A percentile compares a stretch with the other conserved stretches of the same genome.
Evolutionary conservation across 2,329 filamentous ascomycete species (phyloP).

Genomic region (Neospermospora avenae): DNA sequence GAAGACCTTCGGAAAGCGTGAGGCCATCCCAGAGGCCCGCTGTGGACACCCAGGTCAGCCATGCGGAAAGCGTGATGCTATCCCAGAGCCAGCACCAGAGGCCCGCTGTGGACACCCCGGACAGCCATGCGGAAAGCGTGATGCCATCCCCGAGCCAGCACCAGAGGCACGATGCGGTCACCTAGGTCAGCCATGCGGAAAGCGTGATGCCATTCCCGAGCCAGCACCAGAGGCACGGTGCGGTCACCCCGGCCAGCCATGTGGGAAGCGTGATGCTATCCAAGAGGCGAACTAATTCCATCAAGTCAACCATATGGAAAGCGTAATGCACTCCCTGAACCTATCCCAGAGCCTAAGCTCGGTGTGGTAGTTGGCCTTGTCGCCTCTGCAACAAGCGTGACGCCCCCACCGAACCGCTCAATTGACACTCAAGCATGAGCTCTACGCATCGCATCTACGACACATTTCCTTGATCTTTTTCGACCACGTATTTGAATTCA

Average conservation of each 20-base stretch:
- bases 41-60: conserved; percentile 28
- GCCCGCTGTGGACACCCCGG: conserved; percentile 19
- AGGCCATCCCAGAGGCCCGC: conserved; percentile 10
- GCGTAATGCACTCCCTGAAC: no score
- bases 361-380: no score
- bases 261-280: no score
- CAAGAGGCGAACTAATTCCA: background rate
- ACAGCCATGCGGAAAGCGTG: conserved; percentile 20
- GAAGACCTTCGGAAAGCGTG: conserved; percentile 10
- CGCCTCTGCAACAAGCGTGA: no score
- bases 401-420: no score
- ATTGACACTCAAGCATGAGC: background rate
- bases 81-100: conserved; percentile 5
- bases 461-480: background rate
- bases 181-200: conserved; percentile 20
- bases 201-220: no score
- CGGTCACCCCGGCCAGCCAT: no score
- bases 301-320: no score
- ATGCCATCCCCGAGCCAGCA: conserved; percentile 18
- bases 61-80: no score
- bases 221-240: no score
- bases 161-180: conserved; percentile 4
- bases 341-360: no score
- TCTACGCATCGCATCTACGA: background rate
- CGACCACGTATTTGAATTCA: background rate